Conservation (phyloP, 345 rosid genomes). For the Draba incana region DNA sequence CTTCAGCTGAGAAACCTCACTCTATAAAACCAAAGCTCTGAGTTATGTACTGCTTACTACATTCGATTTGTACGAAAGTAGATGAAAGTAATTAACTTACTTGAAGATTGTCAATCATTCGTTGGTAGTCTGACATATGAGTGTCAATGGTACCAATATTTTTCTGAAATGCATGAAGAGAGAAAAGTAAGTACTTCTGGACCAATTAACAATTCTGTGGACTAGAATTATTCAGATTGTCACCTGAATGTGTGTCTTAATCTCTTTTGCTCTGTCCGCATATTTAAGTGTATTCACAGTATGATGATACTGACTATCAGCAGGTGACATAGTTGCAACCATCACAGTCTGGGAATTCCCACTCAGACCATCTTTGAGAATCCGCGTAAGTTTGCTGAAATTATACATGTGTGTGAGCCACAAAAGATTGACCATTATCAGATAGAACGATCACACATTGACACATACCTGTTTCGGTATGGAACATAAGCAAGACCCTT, state of each 20-base stretch:
- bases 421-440: background rate
- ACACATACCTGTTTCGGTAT: constrained; percentile 80
- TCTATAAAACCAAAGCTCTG: constrained; percentile 47
- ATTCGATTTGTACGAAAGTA: background rate
- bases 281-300: constrained; percentile 91
- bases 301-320: constrained; percentile 51
- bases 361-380: constrained; percentile 98
- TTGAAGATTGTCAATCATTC: constrained; percentile 97
- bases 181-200: constrained; percentile 26
- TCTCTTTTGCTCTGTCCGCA: constrained; percentile 98
- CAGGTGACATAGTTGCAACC: constrained; percentile 70
- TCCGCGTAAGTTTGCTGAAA: constrained; percentile 75
- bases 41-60: constrained; percentile 25
- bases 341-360: constrained; percentile 97
- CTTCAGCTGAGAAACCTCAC: constrained; percentile 79
- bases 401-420: constrained; percentile 11
- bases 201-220: constrained; percentile 4
- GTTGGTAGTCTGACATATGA: constrained; percentile 92
- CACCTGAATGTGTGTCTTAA: constrained; percentile 81
- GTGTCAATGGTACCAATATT: constrained; percentile 88
- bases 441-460: constrained; percentile 18
- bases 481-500: constrained; percentile 98
- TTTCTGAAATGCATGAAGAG: constrained; percentile 55
- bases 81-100: constrained; percentile 38
- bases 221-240: constrained; percentile 11